phyloP scores from a whole-genome alignment of 495 filamentous ascomycete species.

The Schizothecium vesticola region DNA sequence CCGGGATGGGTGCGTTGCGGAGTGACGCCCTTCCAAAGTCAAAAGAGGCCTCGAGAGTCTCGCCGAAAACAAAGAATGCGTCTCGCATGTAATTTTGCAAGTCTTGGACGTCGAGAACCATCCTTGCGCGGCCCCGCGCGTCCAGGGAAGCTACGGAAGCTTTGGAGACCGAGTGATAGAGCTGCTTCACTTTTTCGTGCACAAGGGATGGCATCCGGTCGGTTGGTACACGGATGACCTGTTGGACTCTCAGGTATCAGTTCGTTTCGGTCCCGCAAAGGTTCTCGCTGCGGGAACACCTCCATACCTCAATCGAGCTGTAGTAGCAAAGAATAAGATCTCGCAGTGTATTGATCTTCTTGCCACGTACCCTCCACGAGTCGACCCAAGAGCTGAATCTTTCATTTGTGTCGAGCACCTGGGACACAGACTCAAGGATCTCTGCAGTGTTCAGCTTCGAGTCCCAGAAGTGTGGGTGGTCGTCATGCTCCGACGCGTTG shows the following conservation, averaged over 20 bases:
- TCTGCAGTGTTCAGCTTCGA: background rate
- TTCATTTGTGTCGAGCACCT: background rate
- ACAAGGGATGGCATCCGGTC: conserved; percentile 4
- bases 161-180: conserved; percentile 3
- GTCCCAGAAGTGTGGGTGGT: background rate
- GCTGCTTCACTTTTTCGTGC: conserved; percentile 1
- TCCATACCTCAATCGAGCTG: conserved; percentile 2
- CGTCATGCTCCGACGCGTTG: conserved; percentile 3
- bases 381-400: background rate
- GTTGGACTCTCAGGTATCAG: background rate
- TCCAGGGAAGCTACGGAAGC: background rate
- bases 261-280: background rate
- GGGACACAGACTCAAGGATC: background rate
- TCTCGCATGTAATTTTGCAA: conserved; percentile 1
- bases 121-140: background rate
- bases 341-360: background rate
- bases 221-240: conserved; percentile 1
- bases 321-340: conserved; percentile 8
- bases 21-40: conserved; percentile 2
- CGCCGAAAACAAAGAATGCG: background rate
- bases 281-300: background rate
- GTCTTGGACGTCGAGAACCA: conserved; percentile 3
- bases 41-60: background rate
- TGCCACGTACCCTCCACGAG: conserved; percentile 1
- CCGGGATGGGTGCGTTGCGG: conserved; percentile 3